Percentiles rank a stretch among this genome's conserved stretches.
These are phyloP conservation scores for Tolypocladium amazonense DNA, from an alignment of 2,329 filamentous ascomycete species.

Conservation along the genomic window DNA sequence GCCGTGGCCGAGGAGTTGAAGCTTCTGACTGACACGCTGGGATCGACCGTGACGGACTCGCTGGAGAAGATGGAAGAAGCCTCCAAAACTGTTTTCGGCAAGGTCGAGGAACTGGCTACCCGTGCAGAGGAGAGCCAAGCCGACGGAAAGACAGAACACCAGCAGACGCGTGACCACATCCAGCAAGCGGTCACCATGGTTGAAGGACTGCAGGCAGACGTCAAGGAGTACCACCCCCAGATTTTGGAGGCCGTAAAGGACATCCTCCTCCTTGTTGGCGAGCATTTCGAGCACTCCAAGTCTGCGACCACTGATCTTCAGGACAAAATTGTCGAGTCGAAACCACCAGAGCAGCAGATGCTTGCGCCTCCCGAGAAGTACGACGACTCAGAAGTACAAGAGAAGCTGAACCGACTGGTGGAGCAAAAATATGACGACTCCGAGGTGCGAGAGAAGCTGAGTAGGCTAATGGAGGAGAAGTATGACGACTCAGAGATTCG, in stretches of 20 bases:
- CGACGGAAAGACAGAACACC: conserved; percentile 68
- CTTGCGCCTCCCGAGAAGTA: conserved; percentile 46
- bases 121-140: conserved; percentile 67
- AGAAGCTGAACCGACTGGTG: conserved; percentile 22
- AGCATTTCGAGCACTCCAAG: conserved; percentile 85
- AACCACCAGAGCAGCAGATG: conserved; percentile 47
- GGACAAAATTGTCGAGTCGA: conserved; percentile 50
- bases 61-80: conserved; percentile 82
- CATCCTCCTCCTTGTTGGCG: conserved; percentile 68
- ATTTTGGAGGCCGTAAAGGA: conserved; percentile 80
- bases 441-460: conserved; percentile 38
- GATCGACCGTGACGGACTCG: conserved; percentile 68
- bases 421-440: conserved; percentile 45
- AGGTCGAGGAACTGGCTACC: conserved; percentile 66
- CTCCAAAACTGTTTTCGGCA: conserved; percentile 74
- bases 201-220: conserved; percentile 65
- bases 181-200: conserved; percentile 64
- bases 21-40: conserved; percentile 74
- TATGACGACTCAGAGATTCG: conserved; percentile 18
- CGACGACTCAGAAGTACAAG: conserved; percentile 19
- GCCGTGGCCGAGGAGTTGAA: conserved; percentile 79
- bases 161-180: conserved; percentile 72
- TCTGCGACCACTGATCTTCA: conserved; percentile 45
- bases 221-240: conserved; percentile 78
- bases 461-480: conserved; percentile 23